Base-by-base conservation (phyloP, 1,284 basidiomycete genomes). In the Xerocomus amazonicus region DNA sequence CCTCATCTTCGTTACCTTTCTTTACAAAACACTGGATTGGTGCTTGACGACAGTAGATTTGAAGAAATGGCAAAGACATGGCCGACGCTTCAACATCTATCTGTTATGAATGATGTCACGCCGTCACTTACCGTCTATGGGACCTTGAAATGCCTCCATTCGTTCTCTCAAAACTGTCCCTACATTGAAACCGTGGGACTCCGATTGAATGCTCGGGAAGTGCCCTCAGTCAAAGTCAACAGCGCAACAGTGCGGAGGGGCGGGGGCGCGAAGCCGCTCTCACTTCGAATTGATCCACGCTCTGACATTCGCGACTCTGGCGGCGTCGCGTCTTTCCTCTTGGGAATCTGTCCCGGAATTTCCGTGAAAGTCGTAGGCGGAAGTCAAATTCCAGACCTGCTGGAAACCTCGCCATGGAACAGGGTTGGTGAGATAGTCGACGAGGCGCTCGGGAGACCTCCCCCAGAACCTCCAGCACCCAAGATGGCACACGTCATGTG, bases 41-140 rank as follows among this genome's bases (percentile, higher is more conserved):
- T 59, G 7, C 60, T 61, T 12, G 51, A 58, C 17, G 60, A 62
- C 23, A 27, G 14, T 31, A 55, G 40, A 40, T 47, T 59, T 9
- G 58, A 51, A 3, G 55, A 60, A n/a, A 59, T 59, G 55, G 57
- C 57, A 2, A 57, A 23, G 26, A 59, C 57, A 3, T 62, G 57
- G 57, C 57, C 59, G 7, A 51, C 38, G 26, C 28, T 59, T 36
- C 60, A 62, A 16, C 55, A 58, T 23, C 6, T 60, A 35, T 56
- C 48, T 4, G 56, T 59, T n/a, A 55, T 34, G 14, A 60, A 60
- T 4, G 58, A 62, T 12, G 42, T 50, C 19, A 47, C 41, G 9
- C 58, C 58, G 4, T 56, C 49, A 3, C 50, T 38, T 10, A 53
- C 56, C n/a, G 31, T 50, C 29, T 43, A 62, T 10, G 52, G 47